Evolutionary conservation across 2,329 filamentous ascomycete species (phyloP).

Genomic region (Exophiala alcalophila): DNA sequence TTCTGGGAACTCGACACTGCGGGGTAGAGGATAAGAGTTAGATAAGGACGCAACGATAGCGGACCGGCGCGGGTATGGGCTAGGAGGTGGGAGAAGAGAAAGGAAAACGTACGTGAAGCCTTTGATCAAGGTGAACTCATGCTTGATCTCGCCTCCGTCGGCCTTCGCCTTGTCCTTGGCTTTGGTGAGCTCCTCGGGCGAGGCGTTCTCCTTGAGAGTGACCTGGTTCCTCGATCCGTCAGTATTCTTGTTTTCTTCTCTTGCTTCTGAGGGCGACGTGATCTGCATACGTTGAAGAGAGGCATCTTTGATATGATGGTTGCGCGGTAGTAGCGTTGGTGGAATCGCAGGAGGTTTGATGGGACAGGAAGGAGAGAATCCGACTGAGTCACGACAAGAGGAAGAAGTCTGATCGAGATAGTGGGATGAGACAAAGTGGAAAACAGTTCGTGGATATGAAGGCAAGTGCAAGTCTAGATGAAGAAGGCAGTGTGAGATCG

Average conservation of each 20-base stretch:
- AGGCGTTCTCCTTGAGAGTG: slow-evolving; percentile 70
- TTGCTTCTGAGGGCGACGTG: slow-evolving; percentile 4
- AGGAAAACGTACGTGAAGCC: slow-evolving; percentile 74
- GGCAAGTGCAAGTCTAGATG: neutral
- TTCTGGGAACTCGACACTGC: slow-evolving; percentile 69
- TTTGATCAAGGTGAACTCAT: slow-evolving; percentile 85
- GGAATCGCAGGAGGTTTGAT: neutral
- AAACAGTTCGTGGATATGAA: neutral
- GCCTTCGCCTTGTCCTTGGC: slow-evolving; percentile 72
- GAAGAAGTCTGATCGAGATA: neutral
- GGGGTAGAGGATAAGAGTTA: neutral
- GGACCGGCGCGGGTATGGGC: neutral
- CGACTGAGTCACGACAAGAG: too few relatives aligned
- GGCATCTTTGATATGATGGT: slow-evolving; percentile 34
- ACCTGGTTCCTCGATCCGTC: slow-evolving; percentile 56
- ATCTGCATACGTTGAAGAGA: slow-evolving; percentile 39
- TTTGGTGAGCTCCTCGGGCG: slow-evolving; percentile 62
- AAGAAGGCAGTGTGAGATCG: slow-evolving; percentile 1
- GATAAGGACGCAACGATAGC: neutral
- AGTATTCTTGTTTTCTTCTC: too few relatives aligned
- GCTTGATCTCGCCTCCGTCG: slow-evolving; percentile 78
- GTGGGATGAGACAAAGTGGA: neutral
- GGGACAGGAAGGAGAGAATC: neutral
- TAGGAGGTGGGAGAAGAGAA: too few relatives aligned
- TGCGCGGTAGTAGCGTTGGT: slow-evolving; percentile 4